Conservation (phyloP, 257 asterid genomes). For the Nicotiana benthamiana region DNA sequence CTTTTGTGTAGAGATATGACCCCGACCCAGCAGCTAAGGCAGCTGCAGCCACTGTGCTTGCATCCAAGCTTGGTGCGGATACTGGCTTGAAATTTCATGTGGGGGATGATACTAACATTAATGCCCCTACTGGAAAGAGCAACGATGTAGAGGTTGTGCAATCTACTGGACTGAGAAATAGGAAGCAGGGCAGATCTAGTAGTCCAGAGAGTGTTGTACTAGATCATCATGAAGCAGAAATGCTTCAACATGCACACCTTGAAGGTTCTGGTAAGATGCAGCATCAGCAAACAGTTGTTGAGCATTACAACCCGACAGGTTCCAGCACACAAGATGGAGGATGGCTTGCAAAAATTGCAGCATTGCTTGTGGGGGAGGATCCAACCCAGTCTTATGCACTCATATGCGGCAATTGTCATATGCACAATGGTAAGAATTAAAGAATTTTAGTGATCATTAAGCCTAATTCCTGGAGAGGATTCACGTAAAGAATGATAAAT, state of each 20-base stretch:
- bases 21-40: conserved; percentile 90
- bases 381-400: conserved; percentile 75
- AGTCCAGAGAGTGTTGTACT: conserved; percentile 24
- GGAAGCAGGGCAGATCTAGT: conserved; percentile 35
- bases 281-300: conserved; percentile 52
- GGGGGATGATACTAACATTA: conserved; percentile 41
- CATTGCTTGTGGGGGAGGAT: conserved; percentile 82
- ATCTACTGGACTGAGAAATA: conserved; percentile 51
- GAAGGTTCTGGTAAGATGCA: conserved; percentile 29
- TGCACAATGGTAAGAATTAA: conserved; percentile 59
- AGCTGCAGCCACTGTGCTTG: conserved; percentile 74
- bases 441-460: neutral
- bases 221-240: conserved; percentile 32
- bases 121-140: conserved; percentile 41
- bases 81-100: conserved; percentile 57
- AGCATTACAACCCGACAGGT: conserved; percentile 47
- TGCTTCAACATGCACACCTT: conserved; percentile 18
- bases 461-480: neutral
- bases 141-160: conserved; percentile 48
- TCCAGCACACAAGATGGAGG: conserved; percentile 46
- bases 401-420: conserved; percentile 72
- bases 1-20: conserved; percentile 60
- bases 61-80: conserved; percentile 71
- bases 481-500: neutral
- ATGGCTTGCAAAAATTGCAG: conserved; percentile 77